These are phyloP conservation scores for Hypsizygus ulmarius DNA, from an alignment of 1,284 basidiomycete genomes.

Conservation along the genomic window DNA sequence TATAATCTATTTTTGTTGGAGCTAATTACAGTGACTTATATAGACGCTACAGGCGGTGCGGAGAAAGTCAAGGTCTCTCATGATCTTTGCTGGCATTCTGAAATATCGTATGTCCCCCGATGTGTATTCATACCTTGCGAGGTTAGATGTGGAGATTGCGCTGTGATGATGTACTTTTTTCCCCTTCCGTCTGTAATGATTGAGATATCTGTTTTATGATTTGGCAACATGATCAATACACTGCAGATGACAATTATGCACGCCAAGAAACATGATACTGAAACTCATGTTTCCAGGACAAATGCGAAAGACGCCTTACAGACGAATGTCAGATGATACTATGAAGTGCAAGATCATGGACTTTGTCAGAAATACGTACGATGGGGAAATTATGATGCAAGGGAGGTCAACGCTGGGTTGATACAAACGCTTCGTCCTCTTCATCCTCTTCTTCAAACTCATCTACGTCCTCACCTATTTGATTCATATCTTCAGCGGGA, in stretches of 20 bases:
- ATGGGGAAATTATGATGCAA: no score
- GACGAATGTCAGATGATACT: no score
- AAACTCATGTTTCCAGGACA: no score
- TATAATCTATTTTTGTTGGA: background rate
- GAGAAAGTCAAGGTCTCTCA: slow-evolving; percentile 76
- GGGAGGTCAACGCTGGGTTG: slow-evolving; percentile 33
- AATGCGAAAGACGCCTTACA: no score
- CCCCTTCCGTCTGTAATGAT: background rate
- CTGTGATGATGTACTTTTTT: slow-evolving; percentile 36
- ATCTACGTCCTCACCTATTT: slow-evolving; percentile 17
- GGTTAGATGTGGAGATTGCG: slow-evolving; percentile 76
- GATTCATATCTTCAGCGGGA: background rate
- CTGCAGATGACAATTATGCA: background rate
- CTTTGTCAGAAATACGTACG: no score
- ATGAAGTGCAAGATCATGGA: no score
- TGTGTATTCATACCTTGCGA: slow-evolving; percentile 85
- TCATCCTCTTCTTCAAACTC: slow-evolving; percentile 23
- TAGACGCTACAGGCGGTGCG: slow-evolving; percentile 63
- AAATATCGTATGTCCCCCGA: slow-evolving; percentile 89
- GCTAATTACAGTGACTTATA: slow-evolving; percentile 12
- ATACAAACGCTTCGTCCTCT: slow-evolving; percentile 28
- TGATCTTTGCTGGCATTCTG: slow-evolving; percentile 86
- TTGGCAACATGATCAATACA: slow-evolving; percentile 2
- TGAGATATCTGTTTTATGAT: background rate
- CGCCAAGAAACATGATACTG: no score